A percentile compares a stretch with the other conserved stretches of the same genome.
phyloP scores from a whole-genome alignment of 148 eudicot species.

The Heliosperma pusillum region DNA sequence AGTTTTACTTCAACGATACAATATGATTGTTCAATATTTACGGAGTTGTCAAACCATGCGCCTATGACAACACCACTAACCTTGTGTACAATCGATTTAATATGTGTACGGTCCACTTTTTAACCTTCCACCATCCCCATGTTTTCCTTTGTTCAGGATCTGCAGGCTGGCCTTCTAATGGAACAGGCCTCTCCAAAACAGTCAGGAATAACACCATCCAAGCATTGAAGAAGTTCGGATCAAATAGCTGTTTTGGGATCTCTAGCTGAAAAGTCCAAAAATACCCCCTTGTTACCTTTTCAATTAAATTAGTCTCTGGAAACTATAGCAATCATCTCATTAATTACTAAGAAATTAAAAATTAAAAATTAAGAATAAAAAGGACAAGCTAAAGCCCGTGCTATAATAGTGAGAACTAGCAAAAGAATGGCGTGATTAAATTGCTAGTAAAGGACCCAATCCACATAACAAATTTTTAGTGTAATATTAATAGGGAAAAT shows the following conservation, averaged over 20 bases:
- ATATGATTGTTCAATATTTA: neutral
- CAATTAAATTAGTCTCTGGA: neutral
- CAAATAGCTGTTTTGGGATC: slow-evolving; percentile 87
- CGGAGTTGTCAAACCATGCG: neutral
- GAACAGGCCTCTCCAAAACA: slow-evolving; percentile 96
- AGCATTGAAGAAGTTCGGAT: slow-evolving; percentile 83
- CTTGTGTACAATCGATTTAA: slow-evolving; percentile 90
- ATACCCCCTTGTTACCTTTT: neutral
- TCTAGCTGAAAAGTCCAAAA: slow-evolving; percentile 56
- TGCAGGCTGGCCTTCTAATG: slow-evolving; percentile 85
- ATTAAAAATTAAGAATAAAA: neutral
- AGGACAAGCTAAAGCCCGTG: neutral
- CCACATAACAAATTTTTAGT: neutral
- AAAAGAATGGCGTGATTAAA: neutral
- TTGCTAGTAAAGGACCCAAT: neutral
- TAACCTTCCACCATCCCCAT: slow-evolving; percentile 99
- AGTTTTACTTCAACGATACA: neutral
- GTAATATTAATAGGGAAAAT: neutral
- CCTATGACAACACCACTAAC: slow-evolving; percentile 30
- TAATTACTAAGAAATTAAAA: neutral
- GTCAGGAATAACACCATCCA: slow-evolving; percentile 95
- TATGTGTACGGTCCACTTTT: slow-evolving; percentile 98
- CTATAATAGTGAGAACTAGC: neutral
- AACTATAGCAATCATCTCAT: neutral
- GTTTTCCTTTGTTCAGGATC: slow-evolving; percentile 88